Conservation (phyloP, 768 basidiomycete species). For the Amanita muscaria region DNA sequence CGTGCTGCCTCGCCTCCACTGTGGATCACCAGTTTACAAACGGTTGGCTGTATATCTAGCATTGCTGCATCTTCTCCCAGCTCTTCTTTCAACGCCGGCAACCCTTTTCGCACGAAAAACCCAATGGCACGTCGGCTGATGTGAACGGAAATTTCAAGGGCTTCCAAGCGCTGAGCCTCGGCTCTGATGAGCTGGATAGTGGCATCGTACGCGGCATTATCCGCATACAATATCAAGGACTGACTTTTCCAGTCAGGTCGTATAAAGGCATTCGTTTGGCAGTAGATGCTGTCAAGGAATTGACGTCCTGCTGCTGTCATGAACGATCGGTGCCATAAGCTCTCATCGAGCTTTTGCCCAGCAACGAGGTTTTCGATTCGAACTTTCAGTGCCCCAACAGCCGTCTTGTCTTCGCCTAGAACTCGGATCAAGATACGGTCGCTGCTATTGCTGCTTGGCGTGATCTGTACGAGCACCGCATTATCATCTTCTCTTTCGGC, state of each 20-base stretch:
- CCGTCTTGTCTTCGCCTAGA: slow-evolving; percentile 43
- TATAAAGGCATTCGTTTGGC: slow-evolving; percentile 33
- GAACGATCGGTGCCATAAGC: slow-evolving; percentile 44
- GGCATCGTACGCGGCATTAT: slow-evolving; percentile 25
- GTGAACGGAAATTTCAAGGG: slow-evolving; percentile 31
- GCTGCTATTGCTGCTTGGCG: slow-evolving; percentile 11
- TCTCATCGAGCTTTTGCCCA: slow-evolving; percentile 37
- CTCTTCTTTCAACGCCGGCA: slow-evolving; percentile 40
- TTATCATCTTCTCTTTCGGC: slow-evolving; percentile 25
- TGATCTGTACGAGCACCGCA: slow-evolving; percentile 25
- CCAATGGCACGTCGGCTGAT: slow-evolving; percentile 33
- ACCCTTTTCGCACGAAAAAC: slow-evolving; percentile 42
- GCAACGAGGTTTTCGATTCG: slow-evolving; percentile 45
- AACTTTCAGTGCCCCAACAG: slow-evolving; percentile 49
- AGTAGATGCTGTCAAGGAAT: slow-evolving; percentile 27
- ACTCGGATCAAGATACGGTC: slow-evolving; percentile 31
- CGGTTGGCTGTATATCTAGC: slow-evolving; percentile 30
- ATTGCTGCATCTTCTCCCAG: slow-evolving; percentile 46
- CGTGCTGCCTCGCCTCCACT: slow-evolving; percentile 42
- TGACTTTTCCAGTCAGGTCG: slow-evolving; percentile 37
- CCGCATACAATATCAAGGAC: slow-evolving; percentile 39
- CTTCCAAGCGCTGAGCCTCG: slow-evolving; percentile 39
- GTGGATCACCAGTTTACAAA: too few species aligned
- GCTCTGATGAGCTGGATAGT: slow-evolving; percentile 36
- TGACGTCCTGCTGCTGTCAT: slow-evolving; percentile 16